phyloP scores from a whole-genome alignment of 257 asterid genomes.

The Solanum piurae region DNA sequence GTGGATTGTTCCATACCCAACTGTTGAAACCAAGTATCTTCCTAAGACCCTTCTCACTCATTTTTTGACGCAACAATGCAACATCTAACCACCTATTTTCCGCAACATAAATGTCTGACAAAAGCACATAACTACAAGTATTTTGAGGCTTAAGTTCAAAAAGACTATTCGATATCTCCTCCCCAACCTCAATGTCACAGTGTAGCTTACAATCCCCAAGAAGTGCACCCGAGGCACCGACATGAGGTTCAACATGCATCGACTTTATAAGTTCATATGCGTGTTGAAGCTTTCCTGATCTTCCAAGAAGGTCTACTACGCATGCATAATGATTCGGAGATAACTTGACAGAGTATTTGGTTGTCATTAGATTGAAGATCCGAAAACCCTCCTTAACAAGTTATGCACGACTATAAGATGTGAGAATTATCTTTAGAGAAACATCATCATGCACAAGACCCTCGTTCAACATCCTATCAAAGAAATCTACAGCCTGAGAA shows the following conservation, averaged over 20 bases:
- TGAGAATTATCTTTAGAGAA: slow-evolving; percentile 54
- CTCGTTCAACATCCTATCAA: slow-evolving; percentile 52
- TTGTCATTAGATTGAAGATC: slow-evolving; percentile 35
- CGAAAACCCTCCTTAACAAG: slow-evolving; percentile 57
- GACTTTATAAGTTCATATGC: slow-evolving; percentile 57
- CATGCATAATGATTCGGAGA: slow-evolving; percentile 74
- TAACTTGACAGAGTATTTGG: slow-evolving; percentile 29
- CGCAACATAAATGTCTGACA: slow-evolving; percentile 67
- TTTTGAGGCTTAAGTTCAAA: slow-evolving; percentile 59
- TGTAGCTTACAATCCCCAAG: slow-evolving; percentile 62
- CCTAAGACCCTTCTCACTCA: slow-evolving; percentile 43
- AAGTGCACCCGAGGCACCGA: slow-evolving; percentile 89
- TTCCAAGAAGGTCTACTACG: slow-evolving; percentile 62
- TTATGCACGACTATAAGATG: slow-evolving; percentile 49
- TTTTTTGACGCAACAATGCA: slow-evolving; percentile 36
- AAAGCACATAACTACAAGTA: slow-evolving; percentile 50
- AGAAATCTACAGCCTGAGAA: slow-evolving; percentile 37
- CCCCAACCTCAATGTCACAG: slow-evolving; percentile 41
- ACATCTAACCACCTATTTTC: slow-evolving; percentile 58
- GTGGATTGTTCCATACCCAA: slow-evolving; percentile 10
- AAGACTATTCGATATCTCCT: slow-evolving; percentile 37
- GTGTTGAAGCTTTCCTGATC: slow-evolving; percentile 56
- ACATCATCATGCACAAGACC: slow-evolving; percentile 58
- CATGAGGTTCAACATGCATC: slow-evolving; percentile 46
- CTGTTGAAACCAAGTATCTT: slow-evolving; percentile 64